Evolutionary conservation across 2,329 filamentous ascomycete species (phyloP), one percentile per base, ranked within the genome.

Genomic region (Exophiala sp.): DNA sequence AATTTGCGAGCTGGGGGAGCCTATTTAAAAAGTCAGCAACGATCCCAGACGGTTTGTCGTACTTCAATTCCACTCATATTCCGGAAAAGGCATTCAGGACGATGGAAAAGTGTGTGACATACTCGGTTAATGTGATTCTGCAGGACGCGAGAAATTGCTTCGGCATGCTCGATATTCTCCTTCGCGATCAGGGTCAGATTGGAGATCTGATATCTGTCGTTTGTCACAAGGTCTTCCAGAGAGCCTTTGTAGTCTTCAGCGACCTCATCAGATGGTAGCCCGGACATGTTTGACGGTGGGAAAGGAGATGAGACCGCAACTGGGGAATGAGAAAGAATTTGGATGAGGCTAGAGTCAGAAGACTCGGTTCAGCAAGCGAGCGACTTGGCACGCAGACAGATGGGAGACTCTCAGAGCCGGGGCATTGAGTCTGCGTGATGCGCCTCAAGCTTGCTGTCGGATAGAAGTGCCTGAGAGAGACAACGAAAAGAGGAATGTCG

Each of bases 101-200:
- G 29, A 18, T 10, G n/a, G 6, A 34, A 43, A 18, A n/a, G n/a
- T n/a, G 20, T 39, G 18, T 20, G 48, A 80, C 90, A 82, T 89
- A 96, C 94, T 81, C 88, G 88, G 73, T 90, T 86, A 72, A 99
- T 96, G 68, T 99, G 94, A 61, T 91, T 88, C 70, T 95, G 89
- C 64, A 99, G 76, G 45, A 89, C 89, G 66, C 89, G 85, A 14
- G 94, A 91, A 66, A 99, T 97, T 62, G 88, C 89, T 71, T 95
- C 84, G 34, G 94, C 94, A 77, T 96, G 88, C 73, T 95, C 91
- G 62, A 91, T 96, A 67, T 95, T 96, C 73, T 99, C 94, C 72
- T 95, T 90, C 56, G 94, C 94, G 73, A 99, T 97, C 71, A 96
- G 85, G 59, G 94, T 99, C 74, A 99, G 75, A 74, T 95, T 97